Base-by-base conservation (phyloP, 2,329 filamentous ascomycete genomes). In the Beauveria rudraprayagi region DNA sequence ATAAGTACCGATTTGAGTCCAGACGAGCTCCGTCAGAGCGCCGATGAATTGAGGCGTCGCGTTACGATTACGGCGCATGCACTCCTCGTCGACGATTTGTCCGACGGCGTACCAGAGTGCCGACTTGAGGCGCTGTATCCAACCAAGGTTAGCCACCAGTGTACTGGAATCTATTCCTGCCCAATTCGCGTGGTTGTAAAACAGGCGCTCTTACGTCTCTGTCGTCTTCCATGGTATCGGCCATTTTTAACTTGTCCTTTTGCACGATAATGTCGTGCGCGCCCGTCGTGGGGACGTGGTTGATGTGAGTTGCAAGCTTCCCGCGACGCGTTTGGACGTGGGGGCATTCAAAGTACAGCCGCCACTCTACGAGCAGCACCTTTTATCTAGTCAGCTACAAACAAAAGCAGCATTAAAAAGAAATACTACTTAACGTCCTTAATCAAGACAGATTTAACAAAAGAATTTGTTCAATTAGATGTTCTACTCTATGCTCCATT, bases 1-100 rank as follows among this genome's bases (percentile, higher is more conserved):
- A 48, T 30, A 34, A 61, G 2, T 61, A 93, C 91, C 89, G 56
- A 96, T 89, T 67, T 96, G 92, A 1, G 86, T 83, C 86, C 90
- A 96, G 8, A 93, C 88, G 73, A 96, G 83, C 73, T 96, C 92
- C 1, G 90, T 94, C 70, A 95, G 73, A 0, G 89, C 88, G 9
- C 88, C 91, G 66, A 95, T 95, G 73, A 95, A 96, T 70, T 96
- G 91, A 1, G 91, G 91, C 28, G 93, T 96, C 7, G 92, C 91
- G 73, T 96, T 97, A 65, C 91, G 83, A 70, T 90, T 75, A 59
- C 73, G 71, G 17, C 68, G 67, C 34, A 77, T 64, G 11, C 86
- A 88, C 71, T 96, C 89, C 66, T 93, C 87, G 72, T 97, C 93
- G 65, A 96, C 90, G 63, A 95, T 93, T 71, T 91, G 89, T 66